Base-by-base conservation (phyloP, 169 alveolate species). In the Cryptosporidium tyzzeri region DNA sequence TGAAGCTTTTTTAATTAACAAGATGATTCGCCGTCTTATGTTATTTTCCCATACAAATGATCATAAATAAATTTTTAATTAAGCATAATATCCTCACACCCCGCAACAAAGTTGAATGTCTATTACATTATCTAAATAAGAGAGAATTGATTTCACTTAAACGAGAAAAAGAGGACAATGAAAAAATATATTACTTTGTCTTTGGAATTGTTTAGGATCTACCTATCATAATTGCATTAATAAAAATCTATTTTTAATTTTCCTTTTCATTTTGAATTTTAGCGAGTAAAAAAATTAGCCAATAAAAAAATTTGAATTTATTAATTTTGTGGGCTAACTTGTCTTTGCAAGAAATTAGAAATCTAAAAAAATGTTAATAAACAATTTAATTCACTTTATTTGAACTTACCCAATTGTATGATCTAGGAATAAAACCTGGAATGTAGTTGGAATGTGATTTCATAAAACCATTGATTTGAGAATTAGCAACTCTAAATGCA, bases 331-430 rank as follows among this genome's bases (percentile, higher is more conserved):
- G 44, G 44, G 44, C 67, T 26, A 10, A 45, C 59, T 45, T 70
- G 65, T 29, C 59, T 45, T 44, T 12, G 8, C 6, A 70, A 1
- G 29, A 70, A 70, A 23, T 70, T 45, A n/a, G 62, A 48, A 21
- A 48, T 70, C 65, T 70, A 70, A 23, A 21, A 4, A 18, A 29
- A 9, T 45, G 4, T 21, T 65, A n/a, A 65, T 35, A 33, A 31
- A 8, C 29, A 14, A 3, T 65, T 8, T 10, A 33, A 14, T 3
- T 2, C 1, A 1, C 33, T 33, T 0, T 33, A n/a, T 23, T 48
- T 5, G 29, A 37, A 80, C 89, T 80, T 80, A 80, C 89, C 89
- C 68, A 61, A 31, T 59, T 80, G 62, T 80, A 80, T 3, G 35
- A 29, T 39, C 45, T 80, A 37, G 89, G 80, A 18, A 80, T 10